phyloP scores from a whole-genome alignment of 371 early-diverging fungal species.

The Mortierella sp. region DNA sequence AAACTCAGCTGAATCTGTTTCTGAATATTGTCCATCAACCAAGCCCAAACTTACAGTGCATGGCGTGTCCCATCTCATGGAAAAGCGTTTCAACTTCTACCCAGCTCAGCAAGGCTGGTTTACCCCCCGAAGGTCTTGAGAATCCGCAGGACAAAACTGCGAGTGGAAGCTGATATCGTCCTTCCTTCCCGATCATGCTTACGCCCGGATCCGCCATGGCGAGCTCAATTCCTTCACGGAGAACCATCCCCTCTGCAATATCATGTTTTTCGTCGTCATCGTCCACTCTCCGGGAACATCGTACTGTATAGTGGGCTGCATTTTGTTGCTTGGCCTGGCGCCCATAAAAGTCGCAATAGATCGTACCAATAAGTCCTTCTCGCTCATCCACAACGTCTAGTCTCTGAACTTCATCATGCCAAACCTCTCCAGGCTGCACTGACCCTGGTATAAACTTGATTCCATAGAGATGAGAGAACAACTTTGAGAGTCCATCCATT shows the following conservation, averaged over 20 bases:
- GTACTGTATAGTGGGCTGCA: constrained; percentile 96
- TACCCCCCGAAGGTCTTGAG: constrained; percentile 54
- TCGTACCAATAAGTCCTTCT: constrained; percentile 87
- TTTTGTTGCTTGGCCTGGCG: constrained; percentile 82
- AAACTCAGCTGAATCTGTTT: too few species aligned
- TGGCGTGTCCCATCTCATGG: constrained; percentile 99
- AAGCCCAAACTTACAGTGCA: constrained; percentile 80
- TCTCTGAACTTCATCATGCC: constrained; percentile 92
- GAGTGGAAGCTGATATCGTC: constrained; percentile 79
- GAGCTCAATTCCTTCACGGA: constrained; percentile 44
- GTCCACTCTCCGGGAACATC: constrained; percentile 90
- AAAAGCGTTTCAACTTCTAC: constrained; percentile 95
- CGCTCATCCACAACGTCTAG: constrained; percentile 88
- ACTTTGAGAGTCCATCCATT: constrained; percentile 86
- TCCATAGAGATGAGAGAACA: constrained; percentile 89
- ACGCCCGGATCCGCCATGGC: constrained; percentile 55
- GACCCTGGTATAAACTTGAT: constrained; percentile 79
- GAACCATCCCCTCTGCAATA: constrained; percentile 56
- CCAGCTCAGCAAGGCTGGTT: constrained; percentile 70
- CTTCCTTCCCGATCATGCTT: constrained; percentile 60
- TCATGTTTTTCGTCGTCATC: constrained; percentile 77
- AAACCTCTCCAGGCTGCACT: constrained; percentile 79
- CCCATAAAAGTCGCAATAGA: constrained; percentile 93
- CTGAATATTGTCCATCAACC: not conserved
- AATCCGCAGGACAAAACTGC: constrained; percentile 86